phyloP scores from a whole-genome alignment of 257 asterid genomes.

The Henckelia pumila region DNA sequence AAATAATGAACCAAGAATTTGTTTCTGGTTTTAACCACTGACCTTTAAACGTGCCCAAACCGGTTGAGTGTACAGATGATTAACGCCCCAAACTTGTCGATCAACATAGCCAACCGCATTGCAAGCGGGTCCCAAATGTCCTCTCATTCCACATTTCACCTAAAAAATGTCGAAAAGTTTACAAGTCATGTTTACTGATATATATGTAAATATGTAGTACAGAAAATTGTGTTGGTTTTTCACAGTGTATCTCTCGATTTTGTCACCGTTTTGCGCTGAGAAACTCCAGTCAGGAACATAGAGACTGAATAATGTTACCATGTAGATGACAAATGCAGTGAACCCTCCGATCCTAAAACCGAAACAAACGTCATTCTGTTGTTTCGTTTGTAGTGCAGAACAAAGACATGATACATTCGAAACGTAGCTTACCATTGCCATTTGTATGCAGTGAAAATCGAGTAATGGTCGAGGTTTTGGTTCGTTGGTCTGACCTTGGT shows the following conservation, averaged over 20 bases:
- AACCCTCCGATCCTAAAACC: conserved; percentile 66
- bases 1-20: not conserved
- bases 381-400: not conserved
- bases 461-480: conserved; percentile 43
- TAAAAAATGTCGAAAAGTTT: conserved; percentile 19
- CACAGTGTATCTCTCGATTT: conserved; percentile 45
- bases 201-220: not conserved
- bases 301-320: conserved; percentile 58
- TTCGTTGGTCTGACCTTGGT: conserved; percentile 60
- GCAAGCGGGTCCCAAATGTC: conserved; percentile 88
- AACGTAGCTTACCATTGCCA: conserved; percentile 72
- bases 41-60: conserved; percentile 69
- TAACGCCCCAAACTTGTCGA: conserved; percentile 83
- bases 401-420: not conserved
- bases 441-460: conserved; percentile 72
- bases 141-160: conserved; percentile 96
- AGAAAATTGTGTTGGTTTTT: not conserved
- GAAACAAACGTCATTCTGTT: not conserved
- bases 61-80: conserved; percentile 70
- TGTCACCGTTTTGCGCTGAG: conserved; percentile 27
- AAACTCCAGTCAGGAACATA: conserved; percentile 88
- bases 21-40: not conserved
- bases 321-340: conserved; percentile 57
- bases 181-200: not conserved
- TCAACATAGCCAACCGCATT: conserved; percentile 92